phyloP scores from a whole-genome alignment of 768 basidiomycete genomes.

The Dentipellis fragilis region DNA sequence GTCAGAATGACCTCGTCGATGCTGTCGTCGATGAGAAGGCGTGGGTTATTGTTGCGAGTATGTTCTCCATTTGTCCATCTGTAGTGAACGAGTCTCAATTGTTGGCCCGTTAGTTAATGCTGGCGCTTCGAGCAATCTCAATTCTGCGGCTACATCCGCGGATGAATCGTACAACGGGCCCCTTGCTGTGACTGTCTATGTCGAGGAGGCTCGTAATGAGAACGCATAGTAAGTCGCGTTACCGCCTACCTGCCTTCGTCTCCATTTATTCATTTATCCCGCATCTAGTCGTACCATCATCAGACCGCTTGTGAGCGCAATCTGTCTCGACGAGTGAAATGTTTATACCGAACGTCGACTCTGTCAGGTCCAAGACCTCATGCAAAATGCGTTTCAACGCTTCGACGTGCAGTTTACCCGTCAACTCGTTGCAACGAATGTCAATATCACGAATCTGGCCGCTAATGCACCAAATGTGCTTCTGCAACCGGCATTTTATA shows the following conservation, averaged over 20 bases:
- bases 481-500: constrained; percentile 37
- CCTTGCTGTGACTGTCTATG: constrained; percentile 38
- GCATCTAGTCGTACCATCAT: neutral
- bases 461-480: constrained; percentile 39
- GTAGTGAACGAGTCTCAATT: neutral
- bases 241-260: neutral
- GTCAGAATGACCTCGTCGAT: constrained; percentile 29
- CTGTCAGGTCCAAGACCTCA: neutral
- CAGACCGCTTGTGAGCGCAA: neutral
- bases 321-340: too few species aligned
- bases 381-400: constrained; percentile 21
- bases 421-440: constrained; percentile 15
- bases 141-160: constrained; percentile 11
- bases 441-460: constrained; percentile 29
- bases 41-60: constrained; percentile 49
- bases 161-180: constrained; percentile 39
- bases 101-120: constrained; percentile 26
- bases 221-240: constrained; percentile 36
- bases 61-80: constrained; percentile 13
- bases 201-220: constrained; percentile 43
- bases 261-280: neutral
- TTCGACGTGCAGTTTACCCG: constrained; percentile 25
- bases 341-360: neutral
- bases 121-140: constrained; percentile 18
- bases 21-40: constrained; percentile 38